A percentile compares a stretch with the other conserved stretches of the same genome.
Evolutionary conservation across 2,329 filamentous ascomycete species (phyloP).

Genomic region (Scopulariopsis brevicaulis): DNA sequence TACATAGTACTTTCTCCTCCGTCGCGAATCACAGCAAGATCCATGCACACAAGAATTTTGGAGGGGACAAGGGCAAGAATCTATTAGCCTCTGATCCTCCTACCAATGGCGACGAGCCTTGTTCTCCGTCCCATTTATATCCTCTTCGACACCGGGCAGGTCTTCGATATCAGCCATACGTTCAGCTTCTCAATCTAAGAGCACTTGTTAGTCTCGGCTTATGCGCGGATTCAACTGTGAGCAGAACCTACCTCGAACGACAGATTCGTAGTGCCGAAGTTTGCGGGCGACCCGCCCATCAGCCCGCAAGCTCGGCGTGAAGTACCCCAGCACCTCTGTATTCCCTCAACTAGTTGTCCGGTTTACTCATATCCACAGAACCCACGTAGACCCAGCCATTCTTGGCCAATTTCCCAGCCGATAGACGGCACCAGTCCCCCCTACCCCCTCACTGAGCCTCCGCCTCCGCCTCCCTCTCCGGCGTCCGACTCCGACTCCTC

Average conservation of each 20-base stretch:
- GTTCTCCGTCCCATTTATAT: too few relatives aligned
- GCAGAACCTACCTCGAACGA: not conserved
- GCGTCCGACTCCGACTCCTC: conserved; percentile 32
- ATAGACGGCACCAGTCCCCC: not conserved
- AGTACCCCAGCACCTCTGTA: not conserved
- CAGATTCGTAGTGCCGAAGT: not conserved
- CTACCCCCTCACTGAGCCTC: not conserved
- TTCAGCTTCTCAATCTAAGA: not conserved
- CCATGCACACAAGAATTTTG: not conserved
- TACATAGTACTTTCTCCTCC: too few relatives aligned
- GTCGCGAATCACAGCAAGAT: too few relatives aligned
- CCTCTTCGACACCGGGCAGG: too few relatives aligned
- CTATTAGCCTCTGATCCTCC: not conserved
- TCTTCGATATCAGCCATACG: not conserved
- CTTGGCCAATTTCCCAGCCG: not conserved
- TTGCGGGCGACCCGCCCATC: not conserved
- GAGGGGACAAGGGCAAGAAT: not conserved
- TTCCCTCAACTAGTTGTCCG: not conserved
- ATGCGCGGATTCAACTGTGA: not conserved
- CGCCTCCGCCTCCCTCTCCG: not conserved
- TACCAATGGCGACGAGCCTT: too few relatives aligned
- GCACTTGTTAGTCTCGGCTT: not conserved
- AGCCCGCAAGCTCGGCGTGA: not conserved
- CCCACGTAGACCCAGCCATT: not conserved
- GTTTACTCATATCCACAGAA: not conserved